A percentile compares a stretch with the other conserved stretches of the same genome.
phyloP scores from a whole-genome alignment of 306 rosid genomes.

The Oemleria cerasiformis region DNA sequence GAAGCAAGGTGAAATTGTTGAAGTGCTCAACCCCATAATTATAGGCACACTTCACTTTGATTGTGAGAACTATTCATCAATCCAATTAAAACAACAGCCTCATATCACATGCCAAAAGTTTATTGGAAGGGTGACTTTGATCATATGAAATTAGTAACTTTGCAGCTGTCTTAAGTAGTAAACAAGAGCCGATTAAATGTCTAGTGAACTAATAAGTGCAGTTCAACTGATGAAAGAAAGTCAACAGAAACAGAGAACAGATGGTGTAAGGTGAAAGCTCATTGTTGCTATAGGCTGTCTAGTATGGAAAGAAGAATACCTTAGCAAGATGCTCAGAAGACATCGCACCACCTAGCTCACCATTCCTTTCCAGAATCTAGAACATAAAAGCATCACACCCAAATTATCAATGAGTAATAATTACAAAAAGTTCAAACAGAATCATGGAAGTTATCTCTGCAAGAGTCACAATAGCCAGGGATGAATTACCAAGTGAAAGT shows the following conservation, averaged over 20 bases:
- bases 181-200: not conserved
- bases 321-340: constrained; percentile 54
- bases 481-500: not conserved
- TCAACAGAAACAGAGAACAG: not conserved
- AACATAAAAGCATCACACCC: constrained; percentile 10
- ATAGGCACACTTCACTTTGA: constrained; percentile 4
- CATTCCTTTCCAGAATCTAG: constrained; percentile 66
- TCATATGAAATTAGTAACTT: not conserved
- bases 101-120: not conserved
- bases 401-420: not conserved
- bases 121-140: constrained; percentile 5
- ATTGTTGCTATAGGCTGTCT: not conserved
- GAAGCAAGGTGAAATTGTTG: constrained; percentile 13
- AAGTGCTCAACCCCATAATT: constrained; percentile 9
- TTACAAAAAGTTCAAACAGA: not conserved
- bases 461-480: not conserved
- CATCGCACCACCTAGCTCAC: constrained; percentile 40
- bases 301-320: constrained; percentile 45
- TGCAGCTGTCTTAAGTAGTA: not conserved
- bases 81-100: not conserved
- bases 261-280: constrained; percentile 3
- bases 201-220: not conserved
- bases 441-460: not conserved
- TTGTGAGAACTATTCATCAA: constrained; percentile 3
- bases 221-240: not conserved